phyloP scores from a whole-genome alignment of 257 asterid genomes.

The Fraxinus anomala region DNA sequence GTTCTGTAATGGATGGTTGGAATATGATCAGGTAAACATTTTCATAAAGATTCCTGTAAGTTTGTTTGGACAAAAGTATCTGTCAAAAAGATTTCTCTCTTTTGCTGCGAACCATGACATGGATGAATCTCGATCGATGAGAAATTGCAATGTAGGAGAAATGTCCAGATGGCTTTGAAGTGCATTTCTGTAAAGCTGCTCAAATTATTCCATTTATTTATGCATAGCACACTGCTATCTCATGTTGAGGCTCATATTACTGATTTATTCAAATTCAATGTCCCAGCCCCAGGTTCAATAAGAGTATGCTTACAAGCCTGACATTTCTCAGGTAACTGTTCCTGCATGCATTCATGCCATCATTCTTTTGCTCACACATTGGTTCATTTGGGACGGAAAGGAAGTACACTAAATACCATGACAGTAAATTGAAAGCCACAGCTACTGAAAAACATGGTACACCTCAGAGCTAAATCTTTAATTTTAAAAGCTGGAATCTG shows the following conservation, averaged over 20 bases:
- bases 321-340: not conserved
- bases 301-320: not conserved
- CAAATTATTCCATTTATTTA: not conserved
- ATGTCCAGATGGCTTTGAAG: not conserved
- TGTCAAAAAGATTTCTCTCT: not conserved
- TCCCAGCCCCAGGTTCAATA: not conserved
- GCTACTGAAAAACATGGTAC: not conserved
- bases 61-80: not conserved
- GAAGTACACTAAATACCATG: not conserved
- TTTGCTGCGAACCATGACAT: not conserved
- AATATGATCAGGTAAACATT: not conserved
- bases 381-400: not conserved
- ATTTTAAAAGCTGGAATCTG: not conserved
- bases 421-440: not conserved
- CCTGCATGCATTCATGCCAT: not conserved
- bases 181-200: not conserved
- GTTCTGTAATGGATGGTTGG: not conserved
- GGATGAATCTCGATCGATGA: not conserved
- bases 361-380: not conserved
- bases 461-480: not conserved
- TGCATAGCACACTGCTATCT: not conserved
- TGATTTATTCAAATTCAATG: not conserved
- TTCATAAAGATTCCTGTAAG: not conserved
- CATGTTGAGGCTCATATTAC: not conserved
- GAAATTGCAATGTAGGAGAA: not conserved